These are phyloP conservation scores for Immersiella caudata DNA, from an alignment of 495 filamentous ascomycete genomes.

Conservation along the genomic window DNA sequence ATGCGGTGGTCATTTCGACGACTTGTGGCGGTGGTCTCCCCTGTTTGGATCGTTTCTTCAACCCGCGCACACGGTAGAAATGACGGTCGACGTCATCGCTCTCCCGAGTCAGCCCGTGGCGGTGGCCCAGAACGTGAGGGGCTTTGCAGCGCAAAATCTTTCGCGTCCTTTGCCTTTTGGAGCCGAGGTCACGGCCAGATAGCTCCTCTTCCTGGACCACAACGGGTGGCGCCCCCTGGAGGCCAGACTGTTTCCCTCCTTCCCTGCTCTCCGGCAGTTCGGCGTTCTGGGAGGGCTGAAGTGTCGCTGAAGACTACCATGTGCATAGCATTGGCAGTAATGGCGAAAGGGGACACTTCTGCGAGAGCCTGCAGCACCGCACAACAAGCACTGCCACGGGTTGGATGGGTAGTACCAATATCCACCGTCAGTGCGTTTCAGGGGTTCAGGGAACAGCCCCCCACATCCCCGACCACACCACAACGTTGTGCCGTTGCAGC, in stretches of 20 bases:
- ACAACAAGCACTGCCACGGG: background rate
- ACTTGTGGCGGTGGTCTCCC: background rate
- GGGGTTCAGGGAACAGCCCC: background rate
- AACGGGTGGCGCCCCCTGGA: background rate
- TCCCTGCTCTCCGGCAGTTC: background rate
- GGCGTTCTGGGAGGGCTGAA: background rate
- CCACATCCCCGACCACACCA: background rate
- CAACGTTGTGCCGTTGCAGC: background rate
- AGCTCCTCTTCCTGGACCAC: background rate
- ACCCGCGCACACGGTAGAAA: background rate
- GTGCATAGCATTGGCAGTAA: background rate
- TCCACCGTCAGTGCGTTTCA: background rate
- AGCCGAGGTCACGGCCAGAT: background rate
- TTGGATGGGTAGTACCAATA: background rate
- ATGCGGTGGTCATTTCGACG: background rate
- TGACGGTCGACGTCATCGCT: background rate
- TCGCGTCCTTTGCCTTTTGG: background rate
- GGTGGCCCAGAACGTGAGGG: background rate
- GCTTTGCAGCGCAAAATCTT: background rate
- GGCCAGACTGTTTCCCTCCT: background rate
- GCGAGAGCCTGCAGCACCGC: background rate
- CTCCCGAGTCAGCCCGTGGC: background rate
- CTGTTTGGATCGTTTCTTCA: slow-evolving; percentile 1
- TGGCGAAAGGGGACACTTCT: background rate
- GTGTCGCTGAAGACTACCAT: background rate